These are phyloP conservation scores for Populus alba DNA, from an alignment of 345 rosid species.

Conservation along the genomic window DNA sequence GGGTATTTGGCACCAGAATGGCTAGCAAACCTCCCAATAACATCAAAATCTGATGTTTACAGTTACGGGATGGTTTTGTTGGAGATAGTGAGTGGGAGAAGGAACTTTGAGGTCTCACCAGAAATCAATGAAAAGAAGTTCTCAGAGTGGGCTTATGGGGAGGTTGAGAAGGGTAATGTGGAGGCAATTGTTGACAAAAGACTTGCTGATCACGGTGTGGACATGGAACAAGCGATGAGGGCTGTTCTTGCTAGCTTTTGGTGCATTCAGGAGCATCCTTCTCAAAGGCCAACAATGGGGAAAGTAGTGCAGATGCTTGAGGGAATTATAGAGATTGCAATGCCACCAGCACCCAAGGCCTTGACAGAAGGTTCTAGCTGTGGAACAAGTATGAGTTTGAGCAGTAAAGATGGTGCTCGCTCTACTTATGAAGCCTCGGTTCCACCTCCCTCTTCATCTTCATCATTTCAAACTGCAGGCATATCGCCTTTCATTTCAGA, in stretches of 20 bases:
- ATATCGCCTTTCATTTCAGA: constrained; percentile 18
- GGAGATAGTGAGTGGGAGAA: constrained; percentile 19
- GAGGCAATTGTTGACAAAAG: constrained; percentile 6
- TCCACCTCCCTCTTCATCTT: constrained; percentile 32
- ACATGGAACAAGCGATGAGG: constrained; percentile 11
- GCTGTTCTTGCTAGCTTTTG: constrained; percentile 12
- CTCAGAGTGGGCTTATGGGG: constrained; percentile 27
- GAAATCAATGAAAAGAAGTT: constrained; percentile 30
- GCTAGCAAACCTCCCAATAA: constrained; percentile 21
- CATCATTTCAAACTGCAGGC: constrained; percentile 22
- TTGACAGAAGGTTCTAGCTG: constrained; percentile 23
- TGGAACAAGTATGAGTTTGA: constrained; percentile 35
- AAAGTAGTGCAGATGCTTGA: constrained; percentile 22
- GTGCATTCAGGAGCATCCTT: constrained; percentile 23
- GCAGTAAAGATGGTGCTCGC: constrained; percentile 11
- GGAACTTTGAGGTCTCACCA: constrained; percentile 15
- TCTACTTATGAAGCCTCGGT: constrained; percentile 41
- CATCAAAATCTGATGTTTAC: constrained; percentile 22
- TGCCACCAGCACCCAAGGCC: constrained; percentile 46
- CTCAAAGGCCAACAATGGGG: constrained; percentile 18
- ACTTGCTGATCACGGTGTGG: background rate
- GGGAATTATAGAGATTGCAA: constrained; percentile 41
- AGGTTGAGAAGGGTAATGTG: constrained; percentile 17
- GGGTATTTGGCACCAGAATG: constrained; percentile 27
- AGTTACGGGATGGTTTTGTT: constrained; percentile 18